phyloP scores from a whole-genome alignment of 441 rosid genomes.

The Brassica hybrid region DNA sequence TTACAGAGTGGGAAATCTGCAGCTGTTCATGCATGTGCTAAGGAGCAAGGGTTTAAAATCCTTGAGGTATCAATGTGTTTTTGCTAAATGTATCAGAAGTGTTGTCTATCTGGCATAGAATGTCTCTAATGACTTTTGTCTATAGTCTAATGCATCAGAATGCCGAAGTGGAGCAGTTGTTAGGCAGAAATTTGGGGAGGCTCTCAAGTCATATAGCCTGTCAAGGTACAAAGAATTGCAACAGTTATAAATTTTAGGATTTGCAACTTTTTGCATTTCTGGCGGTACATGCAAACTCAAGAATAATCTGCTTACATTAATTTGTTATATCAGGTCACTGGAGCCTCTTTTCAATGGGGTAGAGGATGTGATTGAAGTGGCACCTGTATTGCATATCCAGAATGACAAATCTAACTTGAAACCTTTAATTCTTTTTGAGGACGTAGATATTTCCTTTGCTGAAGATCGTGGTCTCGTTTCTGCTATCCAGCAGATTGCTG shows the following conservation, averaged over 20 bases:
- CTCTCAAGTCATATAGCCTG: constrained; percentile 67
- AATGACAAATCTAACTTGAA: constrained; percentile 52
- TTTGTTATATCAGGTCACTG: constrained; percentile 59
- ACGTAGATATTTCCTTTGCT: constrained; percentile 79
- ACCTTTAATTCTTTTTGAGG: constrained; percentile 91
- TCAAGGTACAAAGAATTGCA: constrained; percentile 61
- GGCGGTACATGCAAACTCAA: constrained; percentile 13
- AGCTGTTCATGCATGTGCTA: constrained; percentile 90
- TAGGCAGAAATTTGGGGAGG: constrained; percentile 90
- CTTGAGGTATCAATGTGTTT: constrained; percentile 66
- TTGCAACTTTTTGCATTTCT: constrained; percentile 23
- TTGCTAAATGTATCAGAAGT: constrained; percentile 13
- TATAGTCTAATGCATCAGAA: constrained; percentile 87
- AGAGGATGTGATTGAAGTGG: constrained; percentile 52
- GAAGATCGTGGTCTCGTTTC: constrained; percentile 94
- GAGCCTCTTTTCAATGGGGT: constrained; percentile 50
- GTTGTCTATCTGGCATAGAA: constrained; percentile 5
- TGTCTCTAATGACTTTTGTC: constrained; percentile 39
- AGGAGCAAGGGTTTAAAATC: constrained; percentile 86
- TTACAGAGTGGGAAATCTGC: constrained; percentile 98
- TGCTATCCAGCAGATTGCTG: constrained; percentile 86
- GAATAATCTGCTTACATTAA: constrained; percentile 13
- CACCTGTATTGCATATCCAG: constrained; percentile 48
- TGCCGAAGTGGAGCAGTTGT: constrained; percentile 80
- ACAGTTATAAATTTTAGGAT: constrained; percentile 24